Evolutionary conservation across 805 yeast genomes (phyloP).

Genomic region (Wickerhamomyces bovis): DNA sequence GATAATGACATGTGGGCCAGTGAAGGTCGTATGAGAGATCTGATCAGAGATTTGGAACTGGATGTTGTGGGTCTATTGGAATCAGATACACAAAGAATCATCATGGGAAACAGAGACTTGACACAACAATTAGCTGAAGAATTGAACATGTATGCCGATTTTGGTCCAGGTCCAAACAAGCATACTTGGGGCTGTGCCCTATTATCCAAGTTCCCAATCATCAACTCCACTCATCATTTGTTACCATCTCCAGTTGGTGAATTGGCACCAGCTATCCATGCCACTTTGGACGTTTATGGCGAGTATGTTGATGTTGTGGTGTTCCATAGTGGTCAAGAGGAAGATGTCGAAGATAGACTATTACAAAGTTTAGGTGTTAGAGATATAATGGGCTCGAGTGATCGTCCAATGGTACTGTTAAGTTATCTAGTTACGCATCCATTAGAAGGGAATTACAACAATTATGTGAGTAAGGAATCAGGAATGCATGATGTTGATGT

Average conservation of each 20-base stretch:
- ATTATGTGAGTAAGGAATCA: constrained; percentile 75
- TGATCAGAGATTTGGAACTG: constrained; percentile 78
- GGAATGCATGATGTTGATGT: constrained; percentile 94
- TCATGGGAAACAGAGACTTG: constrained; percentile 93
- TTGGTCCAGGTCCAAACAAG: constrained; percentile 96
- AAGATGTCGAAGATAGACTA: constrained; percentile 89
- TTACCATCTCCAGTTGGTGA: constrained; percentile 97
- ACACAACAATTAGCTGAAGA: constrained; percentile 90
- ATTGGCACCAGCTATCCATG: constrained; percentile 96
- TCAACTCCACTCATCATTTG: constrained; percentile 84
- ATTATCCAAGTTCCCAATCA: constrained; percentile 88
- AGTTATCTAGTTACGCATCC: constrained; percentile 92
- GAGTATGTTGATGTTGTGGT: constrained; percentile 86
- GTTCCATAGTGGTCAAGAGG: constrained; percentile 98
- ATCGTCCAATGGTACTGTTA: constrained; percentile 77
- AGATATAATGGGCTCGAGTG: constrained; percentile 74
- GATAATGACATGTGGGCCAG: constrained; percentile 98
- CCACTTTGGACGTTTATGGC: constrained; percentile 89
- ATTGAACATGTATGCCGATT: constrained; percentile 90
- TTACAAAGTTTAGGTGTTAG: constrained; percentile 74
- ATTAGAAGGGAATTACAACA: constrained; percentile 82
- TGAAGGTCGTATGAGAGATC: constrained; percentile 81
- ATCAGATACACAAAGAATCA: constrained; percentile 87
- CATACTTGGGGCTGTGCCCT: constrained; percentile 98
- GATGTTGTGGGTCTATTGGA: constrained; percentile 90